Evolutionary conservation across 306 rosid species (phyloP).

Genomic region (Casuarina cunninghamiana): DNA sequence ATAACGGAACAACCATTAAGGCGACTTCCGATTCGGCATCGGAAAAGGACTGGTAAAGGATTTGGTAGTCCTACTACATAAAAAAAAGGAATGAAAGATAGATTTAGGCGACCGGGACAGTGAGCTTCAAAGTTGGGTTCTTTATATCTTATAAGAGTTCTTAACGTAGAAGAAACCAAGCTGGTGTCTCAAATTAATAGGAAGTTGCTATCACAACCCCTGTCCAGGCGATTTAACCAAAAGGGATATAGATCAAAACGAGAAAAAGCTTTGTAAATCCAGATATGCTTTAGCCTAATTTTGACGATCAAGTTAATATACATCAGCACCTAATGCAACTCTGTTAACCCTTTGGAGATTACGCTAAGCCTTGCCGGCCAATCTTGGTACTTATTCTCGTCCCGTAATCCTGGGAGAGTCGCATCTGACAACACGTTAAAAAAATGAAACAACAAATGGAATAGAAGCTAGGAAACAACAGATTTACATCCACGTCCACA

Average conservation of each 20-base stretch:
- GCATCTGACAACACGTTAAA: constrained; percentile 4
- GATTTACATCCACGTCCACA: constrained; percentile 61
- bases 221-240: background rate
- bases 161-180: background rate
- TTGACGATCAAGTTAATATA: background rate
- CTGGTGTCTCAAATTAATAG: background rate
- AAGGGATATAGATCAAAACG: background rate
- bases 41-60: too few relatives aligned
- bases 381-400: background rate
- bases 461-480: constrained; percentile 35
- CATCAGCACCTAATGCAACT: background rate
- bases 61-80: background rate
- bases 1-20: background rate
- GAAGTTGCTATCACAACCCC: background rate
- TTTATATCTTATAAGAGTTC: background rate
- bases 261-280: background rate
- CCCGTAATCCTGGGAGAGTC: background rate
- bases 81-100: too few relatives aligned
- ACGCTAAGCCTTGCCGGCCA: background rate
- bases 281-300: background rate
- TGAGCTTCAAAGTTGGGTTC: background rate
- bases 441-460: constrained; percentile 53
- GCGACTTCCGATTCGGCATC: too few relatives aligned
- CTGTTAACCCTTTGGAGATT: background rate
- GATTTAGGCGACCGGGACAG: too few relatives aligned